Base-by-base conservation (phyloP, 495 filamentous ascomycete genomes). In the Trichoderma parareesei region DNA sequence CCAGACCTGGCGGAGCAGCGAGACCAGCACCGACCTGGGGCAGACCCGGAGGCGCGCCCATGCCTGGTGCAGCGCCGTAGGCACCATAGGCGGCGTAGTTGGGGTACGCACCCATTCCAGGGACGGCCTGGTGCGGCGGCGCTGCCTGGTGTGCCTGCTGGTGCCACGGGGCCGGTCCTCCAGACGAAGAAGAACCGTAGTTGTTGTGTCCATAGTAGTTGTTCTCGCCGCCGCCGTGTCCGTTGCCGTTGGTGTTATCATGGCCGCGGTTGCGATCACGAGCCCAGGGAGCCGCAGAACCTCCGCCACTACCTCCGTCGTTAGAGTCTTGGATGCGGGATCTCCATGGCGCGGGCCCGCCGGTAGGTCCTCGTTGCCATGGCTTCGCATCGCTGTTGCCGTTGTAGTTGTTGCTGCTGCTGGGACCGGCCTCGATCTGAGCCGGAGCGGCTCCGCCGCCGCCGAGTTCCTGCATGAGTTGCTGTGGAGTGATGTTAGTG, bases 401-500 rank as follows among this genome's bases (percentile, higher is more conserved):
- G 65, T 68, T 67, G 48, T 71, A 75, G 67, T 80, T 78, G 69
- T 78, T 76, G 69, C 78, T 76, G 10, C 83, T 82, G 37, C 84
- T 85, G 13, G 92, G 89, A 33, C 91, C 92, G 55, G 87, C 90
- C 82, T 97, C 94, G 69, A 97, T 96, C 65, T 87, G 90, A 69
- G 88, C 88, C 69, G 89, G 86, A 60, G 84, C 84, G 59, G 87
- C 83, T 46, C 82, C 86, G 61, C 87, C 88, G 64, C 92, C 92
- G 69, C 89, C 91, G 65, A 98, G 82, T 83, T 97, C 94, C 85
- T 93, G 87, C 91, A 98, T 95, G 73, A 98, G 90, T 90, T 93
- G 89, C 91, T 95, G 70, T 11, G 64, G 65, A 48, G 18, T 43
- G 8, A 64, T 65, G 73, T 84, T 73, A 82, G 75, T 75, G 62